Base-by-base conservation (phyloP, 495 filamentous ascomycete species). In the Xylaria flabelliformis region DNA sequence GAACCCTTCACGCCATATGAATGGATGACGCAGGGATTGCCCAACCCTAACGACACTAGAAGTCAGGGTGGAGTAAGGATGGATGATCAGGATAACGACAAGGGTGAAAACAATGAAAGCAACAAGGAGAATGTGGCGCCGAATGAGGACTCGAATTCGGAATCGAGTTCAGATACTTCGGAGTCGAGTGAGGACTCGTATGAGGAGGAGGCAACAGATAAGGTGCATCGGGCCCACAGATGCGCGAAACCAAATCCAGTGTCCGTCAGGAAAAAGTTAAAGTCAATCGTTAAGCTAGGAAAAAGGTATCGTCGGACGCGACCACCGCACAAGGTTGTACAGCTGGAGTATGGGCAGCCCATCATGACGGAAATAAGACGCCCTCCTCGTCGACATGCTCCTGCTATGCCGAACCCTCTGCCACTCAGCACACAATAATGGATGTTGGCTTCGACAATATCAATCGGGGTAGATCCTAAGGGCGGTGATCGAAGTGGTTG, bases 1-100 rank as follows among this genome's bases (percentile, higher is more conserved):
- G 61, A 64, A 12, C 61, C 36, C 39, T 44, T 64, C 21, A 64
- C 44, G 61, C 61, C 61, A 34, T 64, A 64, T 64, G 61, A 64
- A 10, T 64, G 39, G 36, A 64, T 56, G 50, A 53, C 50, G 21
- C 21, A 53, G 21, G 50, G 50, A 24, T 21, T 51, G 26, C 9
- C 21, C 26, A 29, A 29, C 10, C 4, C 51, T 13, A 26, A 55
- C 9, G 24, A 55, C 3, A 24, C 24, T 8, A 12, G 17, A 26
- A 17, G 6, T 26, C 10, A 56, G 24, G 26, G 13, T 15, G 53
- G 26, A 8, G 13, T 5, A 17, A 39, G 0, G 10, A 0, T 10
- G 26, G 44, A 13, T 3, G 44, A 19, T 46, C 1, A 48, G 44
- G 24, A 56, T 8, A 7, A 36, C 1, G 55, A 36, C 29, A n/a